Percentiles rank a stretch among this genome's conserved stretches.
phyloP scores from a whole-genome alignment of 1,139 yeast species.

The Protomyces arabidopsidicola region DNA sequence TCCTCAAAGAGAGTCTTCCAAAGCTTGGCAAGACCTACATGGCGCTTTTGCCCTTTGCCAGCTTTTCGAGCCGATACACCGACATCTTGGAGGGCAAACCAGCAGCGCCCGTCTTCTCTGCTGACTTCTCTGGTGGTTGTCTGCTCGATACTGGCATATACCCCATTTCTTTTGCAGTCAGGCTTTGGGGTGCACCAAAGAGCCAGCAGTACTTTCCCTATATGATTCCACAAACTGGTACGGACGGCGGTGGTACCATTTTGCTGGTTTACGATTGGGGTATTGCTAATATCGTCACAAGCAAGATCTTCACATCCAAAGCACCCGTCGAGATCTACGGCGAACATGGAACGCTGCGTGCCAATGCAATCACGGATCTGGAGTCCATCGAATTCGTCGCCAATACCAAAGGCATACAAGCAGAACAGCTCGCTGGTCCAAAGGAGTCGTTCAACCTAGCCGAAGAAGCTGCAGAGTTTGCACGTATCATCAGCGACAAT shows the following conservation, averaged over 20 bases:
- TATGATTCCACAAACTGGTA: slow-evolving; percentile 21
- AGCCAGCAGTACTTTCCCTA: slow-evolving; percentile 7
- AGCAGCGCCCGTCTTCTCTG: slow-evolving; percentile 17
- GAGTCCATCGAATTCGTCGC: slow-evolving; percentile 8
- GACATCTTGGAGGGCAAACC: slow-evolving; percentile 14
- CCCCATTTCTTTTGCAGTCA: slow-evolving; percentile 22
- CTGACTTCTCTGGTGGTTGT: slow-evolving; percentile 19
- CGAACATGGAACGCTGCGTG: slow-evolving; percentile 13
- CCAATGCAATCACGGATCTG: slow-evolving; percentile 22
- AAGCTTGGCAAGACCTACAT: slow-evolving; percentile 12
- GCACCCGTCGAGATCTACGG: slow-evolving; percentile 19
- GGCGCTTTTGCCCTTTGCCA: slow-evolving; percentile 10
- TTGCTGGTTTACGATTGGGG: slow-evolving; percentile 7
- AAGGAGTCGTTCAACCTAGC: slow-evolving; percentile 14
- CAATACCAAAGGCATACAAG: background rate
- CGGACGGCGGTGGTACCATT: slow-evolving; percentile 22
- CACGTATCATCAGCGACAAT: slow-evolving; percentile 8
- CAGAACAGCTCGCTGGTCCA: slow-evolving; percentile 4
- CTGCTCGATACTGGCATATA: slow-evolving; percentile 24
- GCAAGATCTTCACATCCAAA: slow-evolving; percentile 13
- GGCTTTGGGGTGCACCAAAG: slow-evolving; percentile 25
- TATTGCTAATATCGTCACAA: slow-evolving; percentile 6
- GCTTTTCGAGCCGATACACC: slow-evolving; percentile 10
- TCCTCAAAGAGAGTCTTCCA: background rate
- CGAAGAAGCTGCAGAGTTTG: slow-evolving; percentile 23